Conservation (phyloP, 495 filamentous ascomycete genomes). For the Lepidopterella palustris region DNA sequence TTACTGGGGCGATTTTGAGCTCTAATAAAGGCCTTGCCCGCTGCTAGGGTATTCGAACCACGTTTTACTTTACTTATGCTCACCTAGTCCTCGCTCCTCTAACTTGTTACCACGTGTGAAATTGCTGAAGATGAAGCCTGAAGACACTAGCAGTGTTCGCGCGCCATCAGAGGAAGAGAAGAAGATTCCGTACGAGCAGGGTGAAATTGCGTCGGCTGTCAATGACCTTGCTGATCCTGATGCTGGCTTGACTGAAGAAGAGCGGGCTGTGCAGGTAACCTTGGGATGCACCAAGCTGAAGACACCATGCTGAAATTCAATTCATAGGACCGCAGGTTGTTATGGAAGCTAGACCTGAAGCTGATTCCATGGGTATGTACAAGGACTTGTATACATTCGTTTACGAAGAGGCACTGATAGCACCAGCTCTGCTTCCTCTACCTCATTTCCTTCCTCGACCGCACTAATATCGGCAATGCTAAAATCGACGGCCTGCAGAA, state of each 20-base stretch:
- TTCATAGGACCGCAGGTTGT: slow-evolving; percentile 37
- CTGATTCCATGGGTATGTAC: slow-evolving; percentile 60
- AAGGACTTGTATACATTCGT: not conserved
- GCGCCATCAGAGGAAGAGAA: slow-evolving; percentile 28
- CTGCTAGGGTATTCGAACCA: not conserved
- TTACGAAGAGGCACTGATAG: slow-evolving; percentile 19
- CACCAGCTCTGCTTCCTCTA: slow-evolving; percentile 66
- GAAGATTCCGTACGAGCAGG: slow-evolving; percentile 13
- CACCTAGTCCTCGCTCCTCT: not conserved
- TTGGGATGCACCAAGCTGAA: not conserved
- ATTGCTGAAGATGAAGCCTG: slow-evolving; percentile 6
- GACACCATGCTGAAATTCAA: not conserved
- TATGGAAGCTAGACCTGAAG: slow-evolving; percentile 63
- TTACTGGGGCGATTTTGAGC: not conserved
- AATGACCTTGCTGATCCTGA: slow-evolving; percentile 55
- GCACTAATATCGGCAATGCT: slow-evolving; percentile 65
- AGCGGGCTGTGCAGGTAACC: slow-evolving; percentile 60
- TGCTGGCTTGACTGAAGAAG: slow-evolving; percentile 58
- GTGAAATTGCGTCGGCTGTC: slow-evolving; percentile 14
- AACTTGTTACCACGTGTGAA: not conserved
- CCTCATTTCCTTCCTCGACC: slow-evolving; percentile 75
- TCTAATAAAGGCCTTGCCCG: not conserved
- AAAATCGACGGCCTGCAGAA: slow-evolving; percentile 67
- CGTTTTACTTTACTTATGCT: not conserved
- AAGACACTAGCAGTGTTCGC: not conserved